Conservation (phyloP, 2,329 filamentous ascomycete genomes). For the Penicillium aurantiogriseum region DNA sequence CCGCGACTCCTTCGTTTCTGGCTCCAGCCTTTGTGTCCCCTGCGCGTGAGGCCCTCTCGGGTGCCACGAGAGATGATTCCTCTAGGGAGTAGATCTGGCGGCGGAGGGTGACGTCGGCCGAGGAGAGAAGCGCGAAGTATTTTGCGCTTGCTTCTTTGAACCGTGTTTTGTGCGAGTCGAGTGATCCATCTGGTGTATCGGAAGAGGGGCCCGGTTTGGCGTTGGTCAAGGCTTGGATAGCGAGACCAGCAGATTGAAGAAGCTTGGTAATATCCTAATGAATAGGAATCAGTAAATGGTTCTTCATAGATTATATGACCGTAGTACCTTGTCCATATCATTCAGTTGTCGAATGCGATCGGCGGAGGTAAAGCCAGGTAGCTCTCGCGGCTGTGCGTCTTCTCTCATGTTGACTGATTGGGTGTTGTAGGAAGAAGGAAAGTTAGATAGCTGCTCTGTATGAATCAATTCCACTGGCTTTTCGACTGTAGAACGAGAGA, state of each 20-base stretch:
- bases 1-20: slow-evolving; percentile 25
- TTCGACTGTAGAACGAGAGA: not conserved
- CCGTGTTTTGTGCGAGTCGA: slow-evolving; percentile 58
- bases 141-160: slow-evolving; percentile 56
- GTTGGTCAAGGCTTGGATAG: slow-evolving; percentile 63
- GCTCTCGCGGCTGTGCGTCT: slow-evolving; percentile 21
- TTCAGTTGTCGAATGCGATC: slow-evolving; percentile 80
- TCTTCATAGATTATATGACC: not conserved
- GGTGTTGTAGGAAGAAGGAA: no score
- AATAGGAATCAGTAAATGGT: not conserved
- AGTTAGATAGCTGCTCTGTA: not conserved
- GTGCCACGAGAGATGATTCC: slow-evolving; percentile 70
- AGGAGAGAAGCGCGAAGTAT: slow-evolving; percentile 72
- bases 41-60: slow-evolving; percentile 39
- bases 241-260: slow-evolving; percentile 59
- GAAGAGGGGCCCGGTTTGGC: slow-evolving; percentile 37
- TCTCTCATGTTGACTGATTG: slow-evolving; percentile 23
- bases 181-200: slow-evolving; percentile 39
- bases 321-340: slow-evolving; percentile 66
- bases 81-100: slow-evolving; percentile 76
- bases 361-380: slow-evolving; percentile 61
- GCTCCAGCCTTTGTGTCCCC: slow-evolving; percentile 31
- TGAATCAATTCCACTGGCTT: not conserved
- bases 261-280: slow-evolving; percentile 53
- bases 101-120: slow-evolving; percentile 70